Conservation (phyloP, 345 rosid species). For the Hirschfeldia incana region DNA sequence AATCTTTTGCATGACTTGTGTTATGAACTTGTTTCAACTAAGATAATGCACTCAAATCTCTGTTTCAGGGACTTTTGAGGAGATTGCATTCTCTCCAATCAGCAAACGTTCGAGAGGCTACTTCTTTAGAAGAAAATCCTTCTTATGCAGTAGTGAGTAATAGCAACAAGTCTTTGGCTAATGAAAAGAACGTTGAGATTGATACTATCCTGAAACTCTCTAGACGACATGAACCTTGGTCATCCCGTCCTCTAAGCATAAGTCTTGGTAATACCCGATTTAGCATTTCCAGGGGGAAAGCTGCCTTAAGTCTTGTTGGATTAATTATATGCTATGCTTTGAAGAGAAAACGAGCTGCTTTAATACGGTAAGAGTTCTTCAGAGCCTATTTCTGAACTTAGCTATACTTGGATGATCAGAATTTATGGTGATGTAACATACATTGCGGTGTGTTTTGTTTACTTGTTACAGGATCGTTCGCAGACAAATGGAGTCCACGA, state of each 20-base stretch:
- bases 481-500: constrained; percentile 46
- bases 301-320: constrained; percentile 58
- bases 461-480: constrained; percentile 13
- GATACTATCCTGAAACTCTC: constrained; percentile 41
- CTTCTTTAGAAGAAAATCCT: constrained; percentile 37
- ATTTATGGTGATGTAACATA: background rate
- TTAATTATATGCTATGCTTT: constrained; percentile 51
- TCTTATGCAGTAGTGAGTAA: constrained; percentile 27
- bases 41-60: background rate
- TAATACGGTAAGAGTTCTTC: constrained; percentile 50
- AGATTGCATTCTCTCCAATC: constrained; percentile 60
- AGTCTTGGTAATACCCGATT: constrained; percentile 26
- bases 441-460: background rate
- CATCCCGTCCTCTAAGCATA: constrained; percentile 47
- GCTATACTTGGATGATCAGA: background rate
- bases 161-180: constrained; percentile 33
- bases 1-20: constrained; percentile 1
- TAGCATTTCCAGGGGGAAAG: constrained; percentile 53
- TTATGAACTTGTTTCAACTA: constrained; percentile 4
- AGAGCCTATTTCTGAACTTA: background rate
- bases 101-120: constrained; percentile 36
- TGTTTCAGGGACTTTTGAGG: constrained; percentile 67
- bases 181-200: constrained; percentile 20
- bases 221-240: constrained; percentile 35
- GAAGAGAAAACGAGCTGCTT: constrained; percentile 53